A percentile compares a stretch with the other conserved stretches of the same genome.
Conservation (phyloP, 1,284 basidiomycete genomes). For the Anthracocystis panici-leucophaei region DNA sequence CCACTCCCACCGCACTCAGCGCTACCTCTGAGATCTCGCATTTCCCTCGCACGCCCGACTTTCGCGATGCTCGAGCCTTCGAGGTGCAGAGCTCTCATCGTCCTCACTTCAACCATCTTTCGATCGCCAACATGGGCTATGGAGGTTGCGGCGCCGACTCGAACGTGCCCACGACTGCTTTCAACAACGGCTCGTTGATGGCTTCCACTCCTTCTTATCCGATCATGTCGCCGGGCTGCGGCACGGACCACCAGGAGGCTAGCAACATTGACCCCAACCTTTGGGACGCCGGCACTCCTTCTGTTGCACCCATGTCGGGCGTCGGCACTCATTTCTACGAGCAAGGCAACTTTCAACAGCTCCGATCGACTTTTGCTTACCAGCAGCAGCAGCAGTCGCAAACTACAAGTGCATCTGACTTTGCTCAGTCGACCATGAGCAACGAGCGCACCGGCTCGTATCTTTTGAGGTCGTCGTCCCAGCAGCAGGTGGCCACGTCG, state of each 20-base stretch:
- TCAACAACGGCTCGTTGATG: slow-evolving; percentile 15
- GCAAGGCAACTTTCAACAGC: slow-evolving; percentile 11
- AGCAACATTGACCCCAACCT: slow-evolving; percentile 31
- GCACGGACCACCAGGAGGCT: slow-evolving; percentile 7
- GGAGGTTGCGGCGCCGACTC: slow-evolving; percentile 12
- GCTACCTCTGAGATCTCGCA: slow-evolving; percentile 28
- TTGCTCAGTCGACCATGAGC: slow-evolving; percentile 11
- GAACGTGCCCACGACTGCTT: slow-evolving; percentile 4
- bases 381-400: slow-evolving; percentile 11
- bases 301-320: slow-evolving; percentile 16
- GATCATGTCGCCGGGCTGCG: slow-evolving; percentile 20
- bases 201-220: slow-evolving; percentile 5
- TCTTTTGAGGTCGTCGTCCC: slow-evolving; percentile 16
- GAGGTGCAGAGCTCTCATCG: slow-evolving; percentile 10
- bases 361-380: slow-evolving; percentile 9
- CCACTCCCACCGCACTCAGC: slow-evolving; percentile 31
- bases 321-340: slow-evolving; percentile 29
- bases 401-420: not conserved
- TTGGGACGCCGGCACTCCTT: slow-evolving; percentile 16
- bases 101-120: slow-evolving; percentile 28
- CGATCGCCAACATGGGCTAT: slow-evolving; percentile 27
- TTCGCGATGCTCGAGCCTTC: slow-evolving; percentile 21
- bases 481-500: slow-evolving; percentile 6
- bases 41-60: slow-evolving; percentile 43
- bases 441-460: slow-evolving; percentile 17